Base-by-base conservation (phyloP, 1,284 basidiomycete species). In the Pascua sp. region DNA sequence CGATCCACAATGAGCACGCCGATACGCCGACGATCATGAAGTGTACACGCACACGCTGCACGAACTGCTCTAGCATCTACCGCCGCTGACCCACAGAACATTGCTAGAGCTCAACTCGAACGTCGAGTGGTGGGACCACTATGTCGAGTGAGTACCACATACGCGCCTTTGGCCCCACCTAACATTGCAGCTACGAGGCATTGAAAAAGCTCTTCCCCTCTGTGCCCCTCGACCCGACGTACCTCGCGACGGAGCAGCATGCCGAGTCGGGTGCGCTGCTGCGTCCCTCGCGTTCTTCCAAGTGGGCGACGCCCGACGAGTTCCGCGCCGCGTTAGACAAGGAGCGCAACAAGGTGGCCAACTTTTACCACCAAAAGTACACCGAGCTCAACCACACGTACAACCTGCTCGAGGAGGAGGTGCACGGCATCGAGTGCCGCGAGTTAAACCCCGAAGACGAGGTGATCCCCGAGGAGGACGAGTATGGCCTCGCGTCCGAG, bases 51-150 rank as follows among this genome's bases (percentile, higher is more conserved):
- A 43, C 51, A 32, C 46, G 39, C 42, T 15, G 13, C n/a, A n/a
- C n/a, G n/a, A n/a, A n/a, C n/a, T n/a, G n/a, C n/a, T n/a, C n/a
- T n/a, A n/a, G n/a, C n/a, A 5, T 12, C 24, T 1, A 12, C 24
- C 11, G 24, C 5, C 2, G 55, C 53, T 48, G 45, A 47, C 39
- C 11, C 36, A 18, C 69, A 84, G 82, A 50, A 83, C 84, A 47
- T 87, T 91, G 13, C 82, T 96, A 62, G 90, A 94, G 73, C 93
- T 95, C 78, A 96, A 97, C 70, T 88, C 90, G 18, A 90, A 94
- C 43, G 83, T 91, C 1, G 93, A 97, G 62, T 97, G 94, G 93
- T 89, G 88, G 84, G 89, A 92, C 67, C 86, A 93, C 63, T 97
- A 97, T 72, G 88, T 98, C 60, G 77, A 79, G 73, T 77, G 56